phyloP scores from a whole-genome alignment of 2,329 filamentous ascomycete genomes.

The Cladorrhinum sp. region DNA sequence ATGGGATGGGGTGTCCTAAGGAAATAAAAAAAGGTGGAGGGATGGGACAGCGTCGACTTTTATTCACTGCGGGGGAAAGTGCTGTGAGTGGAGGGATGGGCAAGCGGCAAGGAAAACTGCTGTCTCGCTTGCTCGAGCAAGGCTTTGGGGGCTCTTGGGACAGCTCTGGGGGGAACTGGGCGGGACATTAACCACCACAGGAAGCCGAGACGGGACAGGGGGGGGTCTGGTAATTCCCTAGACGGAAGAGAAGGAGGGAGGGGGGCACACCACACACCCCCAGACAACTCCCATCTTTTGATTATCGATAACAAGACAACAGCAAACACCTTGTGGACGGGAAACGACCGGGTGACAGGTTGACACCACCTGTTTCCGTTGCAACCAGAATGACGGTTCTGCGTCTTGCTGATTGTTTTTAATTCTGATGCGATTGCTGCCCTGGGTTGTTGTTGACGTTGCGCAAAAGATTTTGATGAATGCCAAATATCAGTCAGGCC shows the following conservation, averaged over 20 bases:
- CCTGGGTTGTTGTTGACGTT: neutral
- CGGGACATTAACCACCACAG: conserved; percentile 15
- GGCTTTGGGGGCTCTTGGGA: conserved; percentile 7
- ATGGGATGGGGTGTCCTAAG: conserved; percentile 26
- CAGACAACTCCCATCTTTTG: conserved; percentile 1
- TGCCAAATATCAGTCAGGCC: neutral
- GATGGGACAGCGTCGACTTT: conserved; percentile 29
- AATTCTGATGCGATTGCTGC: neutral
- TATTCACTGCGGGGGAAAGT: conserved; percentile 28
- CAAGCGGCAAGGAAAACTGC: conserved; percentile 16
- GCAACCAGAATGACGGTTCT: neutral
- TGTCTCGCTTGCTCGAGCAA: conserved; percentile 18
- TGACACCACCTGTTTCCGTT: conserved; percentile 7
- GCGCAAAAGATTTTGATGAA: neutral
- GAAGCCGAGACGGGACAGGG: conserved; percentile 19
- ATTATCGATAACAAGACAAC: conserved; percentile 21
- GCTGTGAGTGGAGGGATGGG: conserved; percentile 25
- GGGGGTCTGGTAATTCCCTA: conserved; percentile 9
- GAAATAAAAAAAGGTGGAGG: conserved; percentile 27
- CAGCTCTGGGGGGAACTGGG: neutral
- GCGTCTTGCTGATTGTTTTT: neutral
- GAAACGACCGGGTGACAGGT: conserved; percentile 23
- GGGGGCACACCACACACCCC: conserved; percentile 1
- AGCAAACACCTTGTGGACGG: conserved; percentile 9
- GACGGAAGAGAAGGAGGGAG: conserved; percentile 6